Base-by-base conservation (phyloP, 2,329 filamentous ascomycete genomes). In the Exophiala xenobiotica region DNA sequence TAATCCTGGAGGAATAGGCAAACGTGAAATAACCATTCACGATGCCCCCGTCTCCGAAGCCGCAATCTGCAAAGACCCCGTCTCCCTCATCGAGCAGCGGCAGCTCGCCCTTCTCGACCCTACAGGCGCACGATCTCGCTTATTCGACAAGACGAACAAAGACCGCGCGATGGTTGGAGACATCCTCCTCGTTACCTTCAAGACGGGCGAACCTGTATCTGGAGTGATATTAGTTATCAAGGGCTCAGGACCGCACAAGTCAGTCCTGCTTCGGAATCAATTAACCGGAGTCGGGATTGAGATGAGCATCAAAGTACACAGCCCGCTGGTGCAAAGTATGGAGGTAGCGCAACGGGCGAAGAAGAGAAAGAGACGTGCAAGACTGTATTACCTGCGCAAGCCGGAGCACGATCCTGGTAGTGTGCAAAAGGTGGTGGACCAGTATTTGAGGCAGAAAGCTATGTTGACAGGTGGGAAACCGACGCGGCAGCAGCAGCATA, bases 271-370 rank as follows among this genome's bases (percentile, higher is more conserved):
- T 54, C 82, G 93, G 50, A 92, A 92, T 63, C 85, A 95, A 67
- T 75, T 99, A 63, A 91, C 89, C 61, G 82, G 88, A 63, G 82
- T 95, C 5, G 88, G 89, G 54, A 89, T 96, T 54, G 93, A 99
- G 80, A 93, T 96, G 89, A 96, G 90, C 85, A 90, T 88, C 73
- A 99, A 99, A 78, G 78, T 97, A 53, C 97, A 93, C 77, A 88
- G 83, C 66, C 92, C 92, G 54, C 87, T 88, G 66, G 86, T 97
- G 24, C 83, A 87, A 67, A 89, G 88, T 58, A 90, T 99, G 65
- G 92, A 99, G 74, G 86, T 99, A 63, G 88, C 97, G 70, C 89
- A 95, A 81, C 79, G 92, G 63, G 80, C 83, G 58, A 79, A 82
- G 66, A 93, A 90, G 85, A 82, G 90, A 69, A 89, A 90, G 60